Base-by-base conservation (phyloP, 345 rosid species). In the Gossypium herbaceum region DNA sequence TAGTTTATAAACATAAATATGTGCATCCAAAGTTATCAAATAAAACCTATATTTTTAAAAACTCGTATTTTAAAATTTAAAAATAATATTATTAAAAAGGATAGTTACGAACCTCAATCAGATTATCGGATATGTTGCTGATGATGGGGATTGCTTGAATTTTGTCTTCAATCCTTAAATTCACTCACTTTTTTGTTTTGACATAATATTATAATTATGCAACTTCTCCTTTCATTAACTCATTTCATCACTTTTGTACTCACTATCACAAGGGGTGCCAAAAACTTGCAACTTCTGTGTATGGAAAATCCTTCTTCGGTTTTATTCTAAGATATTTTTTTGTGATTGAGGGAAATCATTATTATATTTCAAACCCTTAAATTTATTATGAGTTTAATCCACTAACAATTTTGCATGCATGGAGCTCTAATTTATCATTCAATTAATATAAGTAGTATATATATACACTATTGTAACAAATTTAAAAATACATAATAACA, bases 171-270 rank as follows among this genome's bases (percentile, higher is more conserved):
- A 29, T 69, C 74, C 16, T 41, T 34, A 34, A 1, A 7, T 63
- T 81, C 68, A 19, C 54, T 51, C 24, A 12, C 65, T 68, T 71
- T 47, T 25, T 17, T 34, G 41, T 34, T 34, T 34, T 34, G 41
- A 34, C 24, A 56, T 56, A 56, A 20, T 34, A 47, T 7, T 13
- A 56, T 56, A 24, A 47, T 3, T 2, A 19, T 71, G 63, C 67
- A 65, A 73, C 79, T 62, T 77, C 73, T 67, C 55, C 25, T 22
- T 67, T 22, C 55, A 67, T 45, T 22, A 45, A 9, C 71, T 12
- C 68, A 51, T 59, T 44, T 69, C 56, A 2, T 60, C 71, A 29
- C 58, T 52, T 55, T 61, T 77, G 78, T 70, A 69, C 72, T 64
- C 9, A n/a, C 75, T 70, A 57, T 69, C 75, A n/a, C 39, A 27